These are phyloP conservation scores for Hymenoscyphus occultus DNA, from an alignment of 2,329 filamentous ascomycete species.

Conservation along the genomic window DNA sequence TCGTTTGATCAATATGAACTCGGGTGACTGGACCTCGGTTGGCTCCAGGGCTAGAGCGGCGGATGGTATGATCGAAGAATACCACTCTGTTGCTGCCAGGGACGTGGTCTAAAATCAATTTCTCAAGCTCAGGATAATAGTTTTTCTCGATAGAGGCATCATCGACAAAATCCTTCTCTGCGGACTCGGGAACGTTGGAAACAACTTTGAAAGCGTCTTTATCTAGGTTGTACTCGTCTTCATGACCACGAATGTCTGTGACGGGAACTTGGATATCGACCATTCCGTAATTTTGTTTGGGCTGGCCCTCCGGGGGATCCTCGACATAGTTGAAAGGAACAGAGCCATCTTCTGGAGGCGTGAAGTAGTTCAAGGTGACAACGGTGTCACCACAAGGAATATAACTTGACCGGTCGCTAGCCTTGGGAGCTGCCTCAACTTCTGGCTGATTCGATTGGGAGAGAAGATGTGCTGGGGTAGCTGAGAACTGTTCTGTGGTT, in stretches of 20 bases:
- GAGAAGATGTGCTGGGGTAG: slow-evolving; percentile 43
- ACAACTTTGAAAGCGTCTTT: slow-evolving; percentile 71
- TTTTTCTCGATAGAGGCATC: slow-evolving; percentile 64
- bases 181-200: slow-evolving; percentile 53
- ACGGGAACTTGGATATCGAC: slow-evolving; percentile 43
- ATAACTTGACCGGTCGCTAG: slow-evolving; percentile 16
- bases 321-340: slow-evolving; percentile 56
- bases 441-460: slow-evolving; percentile 31
- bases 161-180: slow-evolving; percentile 60
- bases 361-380: slow-evolving; percentile 52
- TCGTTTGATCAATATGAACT: slow-evolving; percentile 83
- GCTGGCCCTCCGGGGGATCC: slow-evolving; percentile 28
- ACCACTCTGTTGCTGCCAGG: slow-evolving; percentile 64
- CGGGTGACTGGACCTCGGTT: slow-evolving; percentile 65
- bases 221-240: slow-evolving; percentile 65
- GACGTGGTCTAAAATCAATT: slow-evolving; percentile 63
- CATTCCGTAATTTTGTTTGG: slow-evolving; percentile 33
- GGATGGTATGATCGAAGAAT: slow-evolving; percentile 86
- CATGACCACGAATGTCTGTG: slow-evolving; percentile 70
- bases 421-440: slow-evolving; percentile 17
- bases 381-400: slow-evolving; percentile 51
- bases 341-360: slow-evolving; percentile 50
- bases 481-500: slow-evolving; percentile 38
- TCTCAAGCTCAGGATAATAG: slow-evolving; percentile 85
- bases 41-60: slow-evolving; percentile 58